phyloP scores from a whole-genome alignment of 2,329 filamentous ascomycete species.

The Microsporum canis region DNA sequence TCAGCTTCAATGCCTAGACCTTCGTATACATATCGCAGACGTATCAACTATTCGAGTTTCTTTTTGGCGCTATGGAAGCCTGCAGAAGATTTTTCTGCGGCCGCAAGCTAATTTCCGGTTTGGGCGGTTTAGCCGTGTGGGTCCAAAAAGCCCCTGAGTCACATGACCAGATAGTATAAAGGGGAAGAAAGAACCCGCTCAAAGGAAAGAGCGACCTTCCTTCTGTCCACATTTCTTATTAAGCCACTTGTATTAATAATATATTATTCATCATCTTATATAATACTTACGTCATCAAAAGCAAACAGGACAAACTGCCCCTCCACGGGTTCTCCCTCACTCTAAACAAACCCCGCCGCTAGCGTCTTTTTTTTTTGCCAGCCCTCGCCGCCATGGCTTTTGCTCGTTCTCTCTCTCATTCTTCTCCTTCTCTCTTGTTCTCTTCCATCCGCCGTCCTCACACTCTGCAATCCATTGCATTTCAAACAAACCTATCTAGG shows the following conservation, averaged over 20 bases:
- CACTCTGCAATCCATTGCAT: constrained; percentile 21
- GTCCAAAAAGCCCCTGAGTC: neutral
- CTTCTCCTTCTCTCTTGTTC: constrained; percentile 15
- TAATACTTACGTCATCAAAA: neutral
- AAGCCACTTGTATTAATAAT: neutral
- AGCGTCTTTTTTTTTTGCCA: constrained; percentile 12
- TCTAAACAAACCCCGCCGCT: constrained; percentile 14
- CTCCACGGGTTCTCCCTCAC: constrained; percentile 12
- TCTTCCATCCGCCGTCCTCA: constrained; percentile 14
- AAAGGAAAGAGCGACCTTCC: neutral
- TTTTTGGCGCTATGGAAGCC: neutral
- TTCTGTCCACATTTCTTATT: neutral
- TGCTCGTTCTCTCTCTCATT: constrained; percentile 15
- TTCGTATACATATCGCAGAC: neutral
- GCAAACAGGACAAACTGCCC: constrained; percentile 6
- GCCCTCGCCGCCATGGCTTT: constrained; percentile 17
- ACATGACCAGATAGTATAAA: neutral
- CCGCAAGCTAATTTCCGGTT: neutral
- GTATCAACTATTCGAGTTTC: neutral
- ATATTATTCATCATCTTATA: neutral
- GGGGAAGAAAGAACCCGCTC: neutral
- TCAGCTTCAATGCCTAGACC: neutral
- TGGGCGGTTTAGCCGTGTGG: neutral
- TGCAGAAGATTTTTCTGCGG: neutral
- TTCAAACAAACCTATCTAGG: constrained; percentile 26